phyloP scores from a whole-genome alignment of 2,329 filamentous ascomycete species.

The Allantophomopsis cytisporea region DNA sequence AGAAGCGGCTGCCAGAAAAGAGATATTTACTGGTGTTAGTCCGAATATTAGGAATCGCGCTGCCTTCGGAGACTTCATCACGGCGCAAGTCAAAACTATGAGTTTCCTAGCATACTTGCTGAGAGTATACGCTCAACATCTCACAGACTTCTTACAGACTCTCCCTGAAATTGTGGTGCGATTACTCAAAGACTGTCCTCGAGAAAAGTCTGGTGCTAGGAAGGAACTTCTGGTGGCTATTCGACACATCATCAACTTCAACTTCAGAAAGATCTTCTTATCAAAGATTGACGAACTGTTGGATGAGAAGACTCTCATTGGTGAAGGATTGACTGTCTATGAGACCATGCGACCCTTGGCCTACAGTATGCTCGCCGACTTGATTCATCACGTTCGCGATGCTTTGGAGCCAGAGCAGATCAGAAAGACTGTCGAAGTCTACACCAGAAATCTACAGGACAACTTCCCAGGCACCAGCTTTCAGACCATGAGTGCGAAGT shows the following conservation, averaged over 20 bases:
- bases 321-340: slow-evolving; percentile 90
- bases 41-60: slow-evolving; percentile 85
- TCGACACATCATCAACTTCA: slow-evolving; percentile 97
- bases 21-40: slow-evolving; percentile 85
- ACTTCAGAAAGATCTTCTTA: slow-evolving; percentile 89
- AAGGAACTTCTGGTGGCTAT: slow-evolving; percentile 96
- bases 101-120: slow-evolving; percentile 92
- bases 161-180: slow-evolving; percentile 85
- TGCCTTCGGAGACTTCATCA: slow-evolving; percentile 95
- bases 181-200: slow-evolving; percentile 81
- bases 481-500: slow-evolving; percentile 97
- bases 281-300: slow-evolving; percentile 89
- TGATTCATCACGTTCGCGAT: slow-evolving; percentile 94
- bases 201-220: slow-evolving; percentile 83
- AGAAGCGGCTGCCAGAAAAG: slow-evolving; percentile 66
- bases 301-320: slow-evolving; percentile 87
- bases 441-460: slow-evolving; percentile 90
- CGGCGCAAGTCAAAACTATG: slow-evolving; percentile 98
- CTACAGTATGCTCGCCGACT: slow-evolving; percentile 95
- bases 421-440: slow-evolving; percentile 88
- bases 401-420: slow-evolving; percentile 84
- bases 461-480: slow-evolving; percentile 96
- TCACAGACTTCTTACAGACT: slow-evolving; percentile 75
- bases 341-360: slow-evolving; percentile 92
- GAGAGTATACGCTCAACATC: slow-evolving; percentile 72